Conservation (phyloP, 2,329 filamentous ascomycete species). For the Teratosphaeria nubilosa region DNA sequence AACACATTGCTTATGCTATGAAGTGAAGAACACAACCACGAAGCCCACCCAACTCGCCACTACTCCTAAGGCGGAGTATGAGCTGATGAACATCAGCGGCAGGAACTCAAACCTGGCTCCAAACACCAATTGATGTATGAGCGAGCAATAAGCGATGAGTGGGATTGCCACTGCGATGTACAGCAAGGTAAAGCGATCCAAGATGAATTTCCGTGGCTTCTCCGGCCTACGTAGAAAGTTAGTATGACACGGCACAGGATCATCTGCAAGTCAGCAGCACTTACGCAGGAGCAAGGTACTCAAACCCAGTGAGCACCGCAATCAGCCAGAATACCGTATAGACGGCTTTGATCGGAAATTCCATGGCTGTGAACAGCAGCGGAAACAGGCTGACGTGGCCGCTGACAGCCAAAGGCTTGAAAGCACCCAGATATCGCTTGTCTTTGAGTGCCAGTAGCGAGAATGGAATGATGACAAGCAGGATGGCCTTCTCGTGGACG, state of each 20-base stretch:
- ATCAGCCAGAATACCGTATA: constrained; percentile 92
- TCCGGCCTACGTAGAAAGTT: constrained; percentile 41
- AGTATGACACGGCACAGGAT: not conserved
- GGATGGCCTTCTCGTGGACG: constrained; percentile 93
- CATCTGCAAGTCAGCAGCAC: constrained; percentile 14
- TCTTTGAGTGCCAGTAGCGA: constrained; percentile 84
- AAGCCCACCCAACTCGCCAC: constrained; percentile 93
- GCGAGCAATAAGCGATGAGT: constrained; percentile 76
- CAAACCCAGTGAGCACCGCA: constrained; percentile 75
- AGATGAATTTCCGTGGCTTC: constrained; percentile 71
- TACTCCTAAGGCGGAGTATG: constrained; percentile 88
- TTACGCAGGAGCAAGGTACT: constrained; percentile 70
- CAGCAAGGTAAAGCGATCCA: constrained; percentile 80
- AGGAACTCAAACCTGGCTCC: constrained; percentile 78
- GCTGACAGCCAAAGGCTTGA: constrained; percentile 81
- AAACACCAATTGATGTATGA: constrained; percentile 75
- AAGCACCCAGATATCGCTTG: constrained; percentile 80
- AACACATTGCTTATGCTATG: constrained; percentile 6
- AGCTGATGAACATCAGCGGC: constrained; percentile 93
- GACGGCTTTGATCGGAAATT: constrained; percentile 87
- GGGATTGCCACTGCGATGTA: constrained; percentile 88
- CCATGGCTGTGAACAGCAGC: constrained; percentile 78
- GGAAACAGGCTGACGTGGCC: constrained; percentile 95
- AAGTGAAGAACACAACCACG: constrained; percentile 73
- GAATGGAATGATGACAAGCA: constrained; percentile 91